These are phyloP conservation scores for Ceratobasidium sp. DNA, from an alignment of 1,284 basidiomycete species.

Conservation along the genomic window DNA sequence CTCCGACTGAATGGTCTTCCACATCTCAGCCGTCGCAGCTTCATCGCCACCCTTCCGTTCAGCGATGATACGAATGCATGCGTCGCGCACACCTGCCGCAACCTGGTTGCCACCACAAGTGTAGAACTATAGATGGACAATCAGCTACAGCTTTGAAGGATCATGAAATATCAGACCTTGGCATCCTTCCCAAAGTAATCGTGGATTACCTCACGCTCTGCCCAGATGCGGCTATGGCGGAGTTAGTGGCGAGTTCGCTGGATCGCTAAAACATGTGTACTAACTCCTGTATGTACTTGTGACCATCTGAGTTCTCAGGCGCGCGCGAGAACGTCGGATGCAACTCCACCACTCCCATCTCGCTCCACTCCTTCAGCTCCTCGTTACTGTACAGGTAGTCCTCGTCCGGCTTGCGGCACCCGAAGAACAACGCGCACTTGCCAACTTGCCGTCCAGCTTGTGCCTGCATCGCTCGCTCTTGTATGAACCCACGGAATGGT, in stretches of 20 bases:
- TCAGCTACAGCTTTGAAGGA: neutral
- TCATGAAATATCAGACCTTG: slow-evolving; percentile 4
- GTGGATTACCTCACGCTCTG: slow-evolving; percentile 30
- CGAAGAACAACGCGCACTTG: slow-evolving; percentile 62
- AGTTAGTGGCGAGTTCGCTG: neutral
- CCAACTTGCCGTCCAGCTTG: slow-evolving; percentile 61
- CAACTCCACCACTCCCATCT: slow-evolving; percentile 62
- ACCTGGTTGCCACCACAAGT: slow-evolving; percentile 37
- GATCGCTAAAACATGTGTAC: slow-evolving; percentile 48
- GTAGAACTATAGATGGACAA: slow-evolving; percentile 12
- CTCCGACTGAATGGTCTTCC: slow-evolving; percentile 30
- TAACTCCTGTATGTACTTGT: slow-evolving; percentile 65
- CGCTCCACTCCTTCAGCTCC: slow-evolving; percentile 61
- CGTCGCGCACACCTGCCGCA: slow-evolving; percentile 21
- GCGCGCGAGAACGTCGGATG: slow-evolving; percentile 62
- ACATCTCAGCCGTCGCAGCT: slow-evolving; percentile 16
- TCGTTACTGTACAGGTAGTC: slow-evolving; percentile 61
- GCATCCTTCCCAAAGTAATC: slow-evolving; percentile 5
- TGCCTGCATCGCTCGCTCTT: slow-evolving; percentile 64
- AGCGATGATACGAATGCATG: slow-evolving; percentile 36
- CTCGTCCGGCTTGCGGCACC: slow-evolving; percentile 59
- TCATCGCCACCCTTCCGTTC: slow-evolving; percentile 12
- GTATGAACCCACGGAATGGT: slow-evolving; percentile 66
- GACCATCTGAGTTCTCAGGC: slow-evolving; percentile 57
- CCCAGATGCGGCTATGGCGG: slow-evolving; percentile 33